These are phyloP conservation scores for Rossbeevera mucosa DNA, from an alignment of 768 basidiomycete species.

Conservation along the genomic window DNA sequence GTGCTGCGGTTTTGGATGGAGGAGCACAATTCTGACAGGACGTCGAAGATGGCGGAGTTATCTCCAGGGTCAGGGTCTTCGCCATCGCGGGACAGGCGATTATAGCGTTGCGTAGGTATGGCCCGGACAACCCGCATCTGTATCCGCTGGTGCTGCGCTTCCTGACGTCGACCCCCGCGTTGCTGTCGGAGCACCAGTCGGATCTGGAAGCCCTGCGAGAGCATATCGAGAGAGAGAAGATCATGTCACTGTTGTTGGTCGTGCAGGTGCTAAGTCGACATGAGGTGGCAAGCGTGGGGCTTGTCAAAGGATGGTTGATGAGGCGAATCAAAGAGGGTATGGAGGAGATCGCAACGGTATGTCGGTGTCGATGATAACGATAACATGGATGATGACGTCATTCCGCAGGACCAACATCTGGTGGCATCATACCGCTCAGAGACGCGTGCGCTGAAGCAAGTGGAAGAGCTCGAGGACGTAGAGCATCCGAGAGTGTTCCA, in stretches of 20 bases:
- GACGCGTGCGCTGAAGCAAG: constrained; percentile 70
- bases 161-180: constrained; percentile 74
- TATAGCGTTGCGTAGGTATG: constrained; percentile 71
- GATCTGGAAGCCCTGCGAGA: constrained; percentile 73
- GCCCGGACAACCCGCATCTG: constrained; percentile 62
- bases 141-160: constrained; percentile 88
- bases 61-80: constrained; percentile 24
- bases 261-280: constrained; percentile 87
- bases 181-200: constrained; percentile 63
- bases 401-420: constrained; percentile 76
- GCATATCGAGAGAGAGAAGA: constrained; percentile 71
- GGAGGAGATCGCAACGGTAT: constrained; percentile 75
- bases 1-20: constrained; percentile 93
- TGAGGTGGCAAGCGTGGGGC: constrained; percentile 83
- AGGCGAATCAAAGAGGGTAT: constrained; percentile 67
- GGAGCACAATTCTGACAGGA: constrained; percentile 34
- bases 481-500: constrained; percentile 86
- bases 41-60: neutral
- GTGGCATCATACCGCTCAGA: constrained; percentile 87
- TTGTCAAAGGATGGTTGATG: constrained; percentile 90
- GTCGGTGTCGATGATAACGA: constrained; percentile 23
- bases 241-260: constrained; percentile 87
- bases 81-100: constrained; percentile 49
- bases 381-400: neutral
- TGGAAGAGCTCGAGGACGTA: constrained; percentile 74